Percentiles rank a stretch among this genome's conserved stretches.
Conservation (phyloP, 192 early-diverging fungal species). For the Backusella sp. region DNA sequence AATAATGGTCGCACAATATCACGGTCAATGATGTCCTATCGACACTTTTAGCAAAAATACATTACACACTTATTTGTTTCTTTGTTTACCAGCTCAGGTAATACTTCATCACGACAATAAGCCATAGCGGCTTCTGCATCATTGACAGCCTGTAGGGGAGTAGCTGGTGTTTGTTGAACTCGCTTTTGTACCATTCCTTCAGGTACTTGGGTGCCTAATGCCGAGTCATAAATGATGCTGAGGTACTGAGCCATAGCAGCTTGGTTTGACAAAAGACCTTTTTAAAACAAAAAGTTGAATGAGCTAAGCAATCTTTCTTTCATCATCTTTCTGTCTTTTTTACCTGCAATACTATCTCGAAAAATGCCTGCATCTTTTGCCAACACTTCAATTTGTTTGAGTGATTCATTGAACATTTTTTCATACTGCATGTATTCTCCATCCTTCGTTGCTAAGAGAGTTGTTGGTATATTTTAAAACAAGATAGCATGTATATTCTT, state of each 20-base stretch:
- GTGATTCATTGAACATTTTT: conserved; percentile 59
- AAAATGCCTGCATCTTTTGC: conserved; percentile 66
- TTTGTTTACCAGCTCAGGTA: conserved; percentile 59
- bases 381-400: conserved; percentile 55
- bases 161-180: conserved; percentile 42
- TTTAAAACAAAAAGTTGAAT: not conserved
- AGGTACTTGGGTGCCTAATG: conserved; percentile 41
- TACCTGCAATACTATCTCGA: conserved; percentile 54
- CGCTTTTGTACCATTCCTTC: conserved; percentile 47
- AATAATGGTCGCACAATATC: conserved; percentile 74
- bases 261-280: conserved; percentile 32
- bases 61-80: not conserved
- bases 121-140: conserved; percentile 51
- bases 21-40: conserved; percentile 67
- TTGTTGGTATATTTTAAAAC: not conserved
- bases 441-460: conserved; percentile 45
- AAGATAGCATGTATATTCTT: not conserved
- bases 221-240: conserved; percentile 19
- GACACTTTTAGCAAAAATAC: not conserved
- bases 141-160: conserved; percentile 44
- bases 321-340: not conserved
- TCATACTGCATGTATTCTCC: conserved; percentile 64
- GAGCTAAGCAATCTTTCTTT: not conserved
- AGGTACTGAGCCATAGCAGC: conserved; percentile 22
- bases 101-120: conserved; percentile 51